phyloP scores from a whole-genome alignment of 2,329 filamentous ascomycete genomes.

The Fusarium neocosmosporiellum region DNA sequence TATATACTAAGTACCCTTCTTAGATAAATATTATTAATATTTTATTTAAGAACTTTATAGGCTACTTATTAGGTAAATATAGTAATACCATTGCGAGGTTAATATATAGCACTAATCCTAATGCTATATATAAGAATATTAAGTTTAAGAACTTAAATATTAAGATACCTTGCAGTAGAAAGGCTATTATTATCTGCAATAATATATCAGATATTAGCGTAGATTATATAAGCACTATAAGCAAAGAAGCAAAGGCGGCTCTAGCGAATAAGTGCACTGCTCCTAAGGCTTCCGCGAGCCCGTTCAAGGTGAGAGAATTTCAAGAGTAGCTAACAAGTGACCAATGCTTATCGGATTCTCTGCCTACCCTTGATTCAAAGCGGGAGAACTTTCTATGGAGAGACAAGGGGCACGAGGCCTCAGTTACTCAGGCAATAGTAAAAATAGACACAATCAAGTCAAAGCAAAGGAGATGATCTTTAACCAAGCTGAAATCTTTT shows the following conservation, averaged over 20 bases:
- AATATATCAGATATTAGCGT: slow-evolving; percentile 35
- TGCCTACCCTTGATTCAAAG: too few relatives aligned
- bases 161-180: slow-evolving; percentile 30
- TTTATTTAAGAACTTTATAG: slow-evolving; percentile 39
- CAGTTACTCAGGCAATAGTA: too few relatives aligned
- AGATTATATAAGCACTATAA: slow-evolving; percentile 29
- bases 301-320: slow-evolving; percentile 28
- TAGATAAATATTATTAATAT: slow-evolving; percentile 41
- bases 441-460: too few relatives aligned
- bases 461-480: too few relatives aligned
- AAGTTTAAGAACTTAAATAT: slow-evolving; percentile 37
- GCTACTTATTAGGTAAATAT: slow-evolving; percentile 38
- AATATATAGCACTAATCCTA: slow-evolving; percentile 33
- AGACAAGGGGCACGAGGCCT: too few relatives aligned
- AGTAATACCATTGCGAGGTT: slow-evolving; percentile 34
- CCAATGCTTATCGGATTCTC: too few relatives aligned
- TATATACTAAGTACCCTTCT: slow-evolving; percentile 34
- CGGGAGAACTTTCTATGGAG: too few relatives aligned
- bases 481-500: too few relatives aligned
- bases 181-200: slow-evolving; percentile 35
- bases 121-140: slow-evolving; percentile 40
- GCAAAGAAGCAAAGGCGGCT: slow-evolving; percentile 31
- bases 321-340: too few relatives aligned
- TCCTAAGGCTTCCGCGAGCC: slow-evolving; percentile 28
- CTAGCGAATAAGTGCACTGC: slow-evolving; percentile 32